phyloP scores from a whole-genome alignment of 176 grass and related monocot species.

The Thalia dealbata region DNA sequence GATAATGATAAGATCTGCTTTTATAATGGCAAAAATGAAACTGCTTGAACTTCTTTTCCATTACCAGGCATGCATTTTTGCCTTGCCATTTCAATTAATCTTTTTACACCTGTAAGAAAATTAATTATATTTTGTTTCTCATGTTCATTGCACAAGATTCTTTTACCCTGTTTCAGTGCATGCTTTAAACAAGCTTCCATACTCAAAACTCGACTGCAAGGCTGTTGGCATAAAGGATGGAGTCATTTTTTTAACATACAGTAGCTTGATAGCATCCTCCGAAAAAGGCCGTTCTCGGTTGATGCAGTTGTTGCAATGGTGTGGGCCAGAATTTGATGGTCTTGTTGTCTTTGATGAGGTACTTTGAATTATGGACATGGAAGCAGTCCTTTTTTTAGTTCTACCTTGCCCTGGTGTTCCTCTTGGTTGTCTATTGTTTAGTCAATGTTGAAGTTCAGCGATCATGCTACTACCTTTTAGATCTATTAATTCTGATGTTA shows the following conservation, averaged over 20 bases:
- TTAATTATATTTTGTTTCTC: not conserved
- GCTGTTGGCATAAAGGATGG: slow-evolving; percentile 90
- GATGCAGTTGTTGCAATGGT: slow-evolving; percentile 97
- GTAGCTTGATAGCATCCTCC: slow-evolving; percentile 93
- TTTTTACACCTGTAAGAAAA: not conserved
- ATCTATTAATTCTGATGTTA: not conserved
- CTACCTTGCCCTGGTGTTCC: not conserved
- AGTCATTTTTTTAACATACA: slow-evolving; percentile 95
- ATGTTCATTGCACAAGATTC: not conserved
- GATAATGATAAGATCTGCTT: not conserved
- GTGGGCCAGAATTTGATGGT: slow-evolving; percentile 75
- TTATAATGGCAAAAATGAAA: not conserved
- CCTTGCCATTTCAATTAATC: not conserved
- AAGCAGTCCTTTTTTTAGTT: slow-evolving; percentile 10
- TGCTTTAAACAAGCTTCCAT: slow-evolving; percentile 94
- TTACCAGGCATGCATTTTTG: not conserved
- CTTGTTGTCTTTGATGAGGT: slow-evolving; percentile 98
- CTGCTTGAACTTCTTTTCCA: not conserved
- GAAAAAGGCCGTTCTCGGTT: slow-evolving; percentile 94
- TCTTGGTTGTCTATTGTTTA: slow-evolving; percentile 4
- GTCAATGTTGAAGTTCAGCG: not conserved
- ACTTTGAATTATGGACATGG: slow-evolving; percentile 18
- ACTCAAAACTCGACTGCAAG: slow-evolving; percentile 98
- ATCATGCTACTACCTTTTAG: slow-evolving; percentile 8
- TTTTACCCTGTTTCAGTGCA: slow-evolving; percentile 60